Evolutionary conservation across 805 yeast species (phyloP), one percentile per base, ranked within the genome.

Genomic region (Wickerhamomyces pijperi): DNA sequence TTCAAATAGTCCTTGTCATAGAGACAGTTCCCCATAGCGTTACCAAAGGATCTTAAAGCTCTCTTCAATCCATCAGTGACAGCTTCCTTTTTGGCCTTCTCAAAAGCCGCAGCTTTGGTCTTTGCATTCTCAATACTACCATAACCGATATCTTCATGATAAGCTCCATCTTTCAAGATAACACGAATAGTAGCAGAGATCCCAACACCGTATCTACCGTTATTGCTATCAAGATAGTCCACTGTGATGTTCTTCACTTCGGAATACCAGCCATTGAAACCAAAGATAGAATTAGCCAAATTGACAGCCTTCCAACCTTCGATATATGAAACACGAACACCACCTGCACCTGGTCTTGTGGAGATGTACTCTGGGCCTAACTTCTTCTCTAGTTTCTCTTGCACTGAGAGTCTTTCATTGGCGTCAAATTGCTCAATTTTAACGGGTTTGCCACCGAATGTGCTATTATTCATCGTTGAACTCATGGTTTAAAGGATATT

Each of bases 301-400:
- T 80, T 80, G 31, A 83, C 70, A 2, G 84, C 90, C 53, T 75
- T 79, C 87, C 90, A 82, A 1, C 94, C 94, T 57, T 82, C 92
- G 32, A 83, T 68, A 49, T 83, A 82, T 2, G 82, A 76, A 4
- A 83, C 83, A 39, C 71, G 66, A 35, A 67, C 68, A 13, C 82
- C 78, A 3, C 85, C 86, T 28, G 79, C 85, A 3, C 87, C 88
- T 7, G 86, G 77, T 36, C 94, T 64, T 32, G 74, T 75, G 20
- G 87, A 77, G 18, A 83, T 78, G 49, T 72, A 82, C 50, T 83
- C 92, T 0, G 92, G 90, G 0, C 92, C 92, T 15, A 83, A 51
- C 41, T 72, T 61, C 44, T 63, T 64, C 29, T 64, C 67, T 23
- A 67, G 45, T 41, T 64, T 64, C 1, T 56, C 40, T 36, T 63